These are phyloP conservation scores for Colletotrichum plurivorum DNA, from an alignment of 2,329 filamentous ascomycete genomes.

Conservation along the genomic window DNA sequence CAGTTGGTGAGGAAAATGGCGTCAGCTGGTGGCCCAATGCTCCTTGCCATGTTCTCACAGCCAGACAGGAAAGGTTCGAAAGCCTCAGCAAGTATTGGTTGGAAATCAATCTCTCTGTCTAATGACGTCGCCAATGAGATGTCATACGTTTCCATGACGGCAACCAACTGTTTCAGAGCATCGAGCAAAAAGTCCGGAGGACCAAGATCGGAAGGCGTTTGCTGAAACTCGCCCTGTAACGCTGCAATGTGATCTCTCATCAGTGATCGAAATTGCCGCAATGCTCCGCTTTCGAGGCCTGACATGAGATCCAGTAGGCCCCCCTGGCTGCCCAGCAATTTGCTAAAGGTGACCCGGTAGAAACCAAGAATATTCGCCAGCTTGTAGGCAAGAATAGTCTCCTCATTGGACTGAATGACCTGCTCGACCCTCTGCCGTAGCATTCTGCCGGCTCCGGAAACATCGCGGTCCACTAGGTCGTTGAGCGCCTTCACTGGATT, in stretches of 20 bases:
- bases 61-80: constrained; percentile 88
- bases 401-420: constrained; percentile 92
- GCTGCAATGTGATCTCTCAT: constrained; percentile 85
- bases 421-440: constrained; percentile 92
- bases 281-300: constrained; percentile 80
- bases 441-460: constrained; percentile 85
- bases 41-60: constrained; percentile 78
- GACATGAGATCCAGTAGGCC: constrained; percentile 78
- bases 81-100: constrained; percentile 81
- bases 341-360: constrained; percentile 88
- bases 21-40: constrained; percentile 70
- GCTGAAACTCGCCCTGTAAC: constrained; percentile 79
- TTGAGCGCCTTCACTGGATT: constrained; percentile 87
- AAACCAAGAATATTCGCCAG: constrained; percentile 91
- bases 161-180: constrained; percentile 81
- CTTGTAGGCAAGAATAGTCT: constrained; percentile 89
- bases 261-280: constrained; percentile 85
- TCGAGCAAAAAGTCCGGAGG: constrained; percentile 86
- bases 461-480: constrained; percentile 87
- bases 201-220: constrained; percentile 79
- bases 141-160: constrained; percentile 89
- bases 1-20: constrained; percentile 84
- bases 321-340: constrained; percentile 79
- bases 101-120: constrained; percentile 77
- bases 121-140: constrained; percentile 77